These are phyloP conservation scores for Dunaliella primolecta DNA, from an alignment of 139 green algal genomes.

Conservation along the genomic window DNA sequence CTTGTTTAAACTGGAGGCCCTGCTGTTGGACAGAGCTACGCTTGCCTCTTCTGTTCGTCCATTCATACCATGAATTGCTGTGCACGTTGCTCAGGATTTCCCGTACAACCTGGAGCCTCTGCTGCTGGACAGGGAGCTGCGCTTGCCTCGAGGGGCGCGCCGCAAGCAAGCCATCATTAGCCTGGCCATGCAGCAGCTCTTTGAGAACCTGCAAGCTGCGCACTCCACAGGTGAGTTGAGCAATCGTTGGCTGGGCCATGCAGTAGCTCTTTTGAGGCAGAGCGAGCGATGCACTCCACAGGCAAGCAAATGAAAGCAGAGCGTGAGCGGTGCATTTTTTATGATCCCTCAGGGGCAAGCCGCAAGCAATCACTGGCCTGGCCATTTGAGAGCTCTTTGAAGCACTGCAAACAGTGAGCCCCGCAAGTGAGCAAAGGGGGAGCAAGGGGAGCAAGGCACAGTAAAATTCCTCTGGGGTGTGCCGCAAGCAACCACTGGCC, in stretches of 20 bases:
- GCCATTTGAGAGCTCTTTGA: not conserved
- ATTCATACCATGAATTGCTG: no score
- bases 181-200: conserved; percentile 64
- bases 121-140: conserved; percentile 74
- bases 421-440: no score
- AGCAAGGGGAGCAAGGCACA: no score
- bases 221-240: conserved; percentile 51
- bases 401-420: conserved; percentile 45
- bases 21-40: no score
- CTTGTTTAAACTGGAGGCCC: no score
- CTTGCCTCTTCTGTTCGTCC: no score
- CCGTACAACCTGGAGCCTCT: conserved; percentile 86
- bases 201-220: conserved; percentile 60
- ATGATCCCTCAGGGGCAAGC: no score
- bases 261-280: no score
- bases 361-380: not conserved
- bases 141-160: conserved; percentile 45
- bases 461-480: no score
- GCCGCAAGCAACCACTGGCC: not conserved
- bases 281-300: no score
- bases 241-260: not conserved
- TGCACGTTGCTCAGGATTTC: conserved; percentile 76
- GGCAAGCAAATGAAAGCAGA: no score
- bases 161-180: conserved; percentile 47
- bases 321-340: no score